A percentile compares a stretch with the other conserved stretches of the same genome.
Evolutionary conservation across 164 flowering plant genomes (phyloP).

Genomic region (Tinospora cordifolia): DNA sequence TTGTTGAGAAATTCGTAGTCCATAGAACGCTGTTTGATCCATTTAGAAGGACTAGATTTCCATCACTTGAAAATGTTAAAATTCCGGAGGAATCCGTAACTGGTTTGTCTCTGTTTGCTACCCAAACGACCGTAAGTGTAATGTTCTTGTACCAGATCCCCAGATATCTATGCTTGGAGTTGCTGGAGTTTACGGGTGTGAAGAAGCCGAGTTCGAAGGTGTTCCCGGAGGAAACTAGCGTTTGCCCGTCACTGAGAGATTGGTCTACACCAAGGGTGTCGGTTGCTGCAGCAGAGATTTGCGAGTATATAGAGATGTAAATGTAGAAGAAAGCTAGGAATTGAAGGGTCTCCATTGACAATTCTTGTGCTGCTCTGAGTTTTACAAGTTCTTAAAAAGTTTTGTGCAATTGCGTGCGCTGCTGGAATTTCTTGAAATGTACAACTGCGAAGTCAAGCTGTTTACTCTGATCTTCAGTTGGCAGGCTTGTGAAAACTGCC

Average conservation of each 20-base stretch:
- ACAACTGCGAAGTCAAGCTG: no score
- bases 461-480: no score
- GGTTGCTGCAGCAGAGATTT: neutral
- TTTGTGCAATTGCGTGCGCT: neutral
- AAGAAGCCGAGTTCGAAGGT: constrained; percentile 22
- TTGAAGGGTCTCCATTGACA: neutral
- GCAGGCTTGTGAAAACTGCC: no score
- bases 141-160: constrained; percentile 25
- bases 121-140: constrained; percentile 36
- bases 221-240: constrained; percentile 5
- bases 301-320: neutral
- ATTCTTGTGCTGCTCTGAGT: neutral
- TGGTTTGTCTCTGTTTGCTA: constrained; percentile 53
- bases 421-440: no score
- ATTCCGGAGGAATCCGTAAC: constrained; percentile 27
- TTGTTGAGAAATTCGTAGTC: neutral
- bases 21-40: neutral
- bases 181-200: constrained; percentile 10
- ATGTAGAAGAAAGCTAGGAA: neutral
- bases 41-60: neutral
- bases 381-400: neutral
- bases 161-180: constrained; percentile 13
- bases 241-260: constrained; percentile 14
- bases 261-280: constrained; percentile 10
- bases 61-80: neutral